These are phyloP conservation scores for Calonectria hawksworthii DNA, from an alignment of 2,329 filamentous ascomycete species.

Conservation along the genomic window DNA sequence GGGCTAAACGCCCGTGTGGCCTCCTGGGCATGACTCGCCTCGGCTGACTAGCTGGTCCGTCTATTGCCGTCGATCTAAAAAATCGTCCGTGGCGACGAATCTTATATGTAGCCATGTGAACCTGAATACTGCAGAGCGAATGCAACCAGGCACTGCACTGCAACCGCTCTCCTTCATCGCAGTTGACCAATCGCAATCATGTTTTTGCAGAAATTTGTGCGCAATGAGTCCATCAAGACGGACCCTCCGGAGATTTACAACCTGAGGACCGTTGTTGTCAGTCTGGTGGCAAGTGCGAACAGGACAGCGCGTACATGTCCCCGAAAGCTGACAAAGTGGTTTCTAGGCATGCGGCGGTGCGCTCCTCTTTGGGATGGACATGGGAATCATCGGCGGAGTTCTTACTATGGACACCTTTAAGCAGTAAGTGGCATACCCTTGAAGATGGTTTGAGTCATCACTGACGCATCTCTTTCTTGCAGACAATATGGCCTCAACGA, in stretches of 20 bases:
- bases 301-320: no score
- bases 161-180: not conserved
- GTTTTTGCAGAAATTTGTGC: slow-evolving; percentile 29
- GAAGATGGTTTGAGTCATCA: not conserved
- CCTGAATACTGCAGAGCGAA: no score
- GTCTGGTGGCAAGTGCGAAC: slow-evolving; percentile 19
- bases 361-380: slow-evolving; percentile 24
- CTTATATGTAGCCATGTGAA: slow-evolving; percentile 6
- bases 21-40: slow-evolving; percentile 11
- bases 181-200: not conserved
- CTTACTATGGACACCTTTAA: slow-evolving; percentile 12
- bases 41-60: slow-evolving; percentile 2
- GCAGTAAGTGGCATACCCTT: no score
- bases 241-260: slow-evolving; percentile 31
- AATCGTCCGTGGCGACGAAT: not conserved
- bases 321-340: not conserved
- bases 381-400: slow-evolving; percentile 22
- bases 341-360: slow-evolving; percentile 13
- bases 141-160: slow-evolving; percentile 4
- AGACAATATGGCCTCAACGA: slow-evolving; percentile 18
- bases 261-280: slow-evolving; percentile 22
- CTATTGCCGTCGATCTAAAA: slow-evolving; percentile 21
- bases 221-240: slow-evolving; percentile 30
- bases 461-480: not conserved
- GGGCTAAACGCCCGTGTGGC: not conserved